Evolutionary conservation across 352 stramenopile genomes (phyloP), one percentile per base, ranked within the genome.

Genomic region (Phytophthora sp.): DNA sequence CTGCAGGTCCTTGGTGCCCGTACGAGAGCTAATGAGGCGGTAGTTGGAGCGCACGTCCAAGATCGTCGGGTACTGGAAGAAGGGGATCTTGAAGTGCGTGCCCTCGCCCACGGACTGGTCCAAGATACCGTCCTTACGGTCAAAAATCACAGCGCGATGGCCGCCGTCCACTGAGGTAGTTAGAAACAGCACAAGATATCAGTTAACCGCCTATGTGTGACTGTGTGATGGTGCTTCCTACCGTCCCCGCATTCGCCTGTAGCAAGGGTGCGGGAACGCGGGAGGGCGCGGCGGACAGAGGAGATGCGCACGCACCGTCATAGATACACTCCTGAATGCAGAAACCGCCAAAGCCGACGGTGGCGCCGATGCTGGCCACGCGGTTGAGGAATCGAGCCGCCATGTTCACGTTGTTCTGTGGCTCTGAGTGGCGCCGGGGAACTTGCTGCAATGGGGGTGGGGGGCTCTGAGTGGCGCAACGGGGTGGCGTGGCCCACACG

Each of bases 1-100:
- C 82, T 99, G 98, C 71, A 99, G 80, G 90, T 99, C 98, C 86
- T 99, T 99, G 20, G 98, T 99, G 71, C 97, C 93, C 53, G 96
- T 99, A 70, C 89, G 84, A 57, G 92, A 96, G 69, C 93, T 98
- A 75, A 99, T 99, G 70, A 99, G 95, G 47, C 97, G 89, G 49
- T 98, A 97, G 69, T 97, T 98, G 30, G 96, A 98, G 64, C 98
- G 94, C 61, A 99, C 93, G 77, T 99, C 98, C 45, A 99, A 96
- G 64, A 99, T 99, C 61, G 97, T 97, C 27, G 98, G 98, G 72
- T 98, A 97, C 86, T 99, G 93, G 60, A 99, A 84, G 65, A 99
- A 96, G 23, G 98, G 98, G 71, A 99, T 99, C 76, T 99, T 96
- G 75, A 99, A 99, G 85, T 99, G 97, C 62, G 98, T 99, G 72